Evolutionary conservation across 2,329 filamentous ascomycete species (phyloP).

Genomic region (Coniochaeta pulveracea): DNA sequence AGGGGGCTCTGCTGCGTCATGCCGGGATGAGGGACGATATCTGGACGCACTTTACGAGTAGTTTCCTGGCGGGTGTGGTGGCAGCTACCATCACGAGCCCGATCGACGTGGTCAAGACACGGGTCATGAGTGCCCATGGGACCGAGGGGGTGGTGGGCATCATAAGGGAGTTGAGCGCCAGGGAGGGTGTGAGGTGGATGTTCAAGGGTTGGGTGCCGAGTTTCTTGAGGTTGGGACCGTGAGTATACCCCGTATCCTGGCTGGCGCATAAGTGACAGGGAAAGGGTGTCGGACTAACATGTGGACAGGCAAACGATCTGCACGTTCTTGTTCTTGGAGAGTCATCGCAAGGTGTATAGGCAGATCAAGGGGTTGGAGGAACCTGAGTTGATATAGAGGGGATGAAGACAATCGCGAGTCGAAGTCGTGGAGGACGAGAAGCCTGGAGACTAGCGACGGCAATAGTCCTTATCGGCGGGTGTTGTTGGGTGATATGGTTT

Average conservation of each 20-base stretch:
- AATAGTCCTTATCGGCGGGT: too few species aligned
- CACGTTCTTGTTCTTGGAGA: slow-evolving; percentile 77
- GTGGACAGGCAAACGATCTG: slow-evolving; percentile 61
- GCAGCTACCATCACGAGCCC: slow-evolving; percentile 79
- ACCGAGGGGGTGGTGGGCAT: slow-evolving; percentile 44
- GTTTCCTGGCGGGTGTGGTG: slow-evolving; percentile 67
- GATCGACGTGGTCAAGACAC: slow-evolving; percentile 82
- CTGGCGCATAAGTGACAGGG: background rate
- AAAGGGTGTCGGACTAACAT: slow-evolving; percentile 4
- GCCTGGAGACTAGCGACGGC: too few species aligned
- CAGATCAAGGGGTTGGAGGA: slow-evolving; percentile 33
- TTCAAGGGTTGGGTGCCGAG: slow-evolving; percentile 86
- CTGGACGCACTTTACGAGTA: slow-evolving; percentile 69
- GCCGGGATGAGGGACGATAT: slow-evolving; percentile 59
- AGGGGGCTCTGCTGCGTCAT: slow-evolving; percentile 53
- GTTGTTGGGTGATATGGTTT: too few species aligned
- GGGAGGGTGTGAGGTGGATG: slow-evolving; percentile 71
- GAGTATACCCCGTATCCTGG: slow-evolving; percentile 20
- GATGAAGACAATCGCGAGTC: too few species aligned
- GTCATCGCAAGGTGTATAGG: slow-evolving; percentile 71
- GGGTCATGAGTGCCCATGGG: slow-evolving; percentile 62
- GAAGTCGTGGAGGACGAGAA: too few species aligned
- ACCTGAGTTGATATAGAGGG: too few species aligned
- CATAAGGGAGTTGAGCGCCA: slow-evolving; percentile 53
- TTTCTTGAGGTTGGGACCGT: slow-evolving; percentile 54